These are phyloP conservation scores for Teunomyces cretensis DNA, from an alignment of 805 yeast genomes.

Conservation along the genomic window DNA sequence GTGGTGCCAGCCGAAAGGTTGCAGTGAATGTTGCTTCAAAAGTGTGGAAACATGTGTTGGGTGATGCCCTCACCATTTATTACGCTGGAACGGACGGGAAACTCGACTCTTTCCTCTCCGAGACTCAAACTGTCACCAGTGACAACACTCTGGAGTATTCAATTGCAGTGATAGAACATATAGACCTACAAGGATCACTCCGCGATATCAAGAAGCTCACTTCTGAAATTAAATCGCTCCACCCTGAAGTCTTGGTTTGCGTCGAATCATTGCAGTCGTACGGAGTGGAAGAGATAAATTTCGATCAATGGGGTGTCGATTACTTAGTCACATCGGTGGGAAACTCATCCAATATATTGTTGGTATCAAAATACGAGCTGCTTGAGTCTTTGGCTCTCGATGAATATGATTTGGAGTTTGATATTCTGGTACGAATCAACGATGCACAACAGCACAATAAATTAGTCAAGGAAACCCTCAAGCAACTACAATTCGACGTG, in stretches of 20 bases:
- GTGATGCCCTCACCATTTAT: background rate
- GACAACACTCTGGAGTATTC: background rate
- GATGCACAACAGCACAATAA: background rate
- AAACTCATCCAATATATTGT: background rate
- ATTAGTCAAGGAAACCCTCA: background rate
- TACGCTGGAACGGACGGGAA: background rate
- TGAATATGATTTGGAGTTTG: background rate
- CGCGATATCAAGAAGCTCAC: background rate
- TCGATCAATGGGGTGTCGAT: slow-evolving; percentile 17
- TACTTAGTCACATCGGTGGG: slow-evolving; percentile 5
- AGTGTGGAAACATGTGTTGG: background rate
- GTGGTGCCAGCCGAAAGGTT: background rate
- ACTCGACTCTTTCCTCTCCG: background rate
- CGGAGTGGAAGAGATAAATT: slow-evolving; percentile 13
- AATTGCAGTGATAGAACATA: background rate
- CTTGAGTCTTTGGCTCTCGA: background rate
- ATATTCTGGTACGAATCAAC: background rate
- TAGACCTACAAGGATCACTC: background rate
- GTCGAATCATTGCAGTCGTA: slow-evolving; percentile 11
- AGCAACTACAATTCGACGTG: background rate
- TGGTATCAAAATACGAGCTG: background rate
- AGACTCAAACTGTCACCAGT: background rate
- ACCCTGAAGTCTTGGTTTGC: background rate
- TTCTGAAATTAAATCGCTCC: background rate
- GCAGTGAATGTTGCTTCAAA: background rate